Evolutionary conservation across 2,329 filamentous ascomycete species (phyloP), one percentile per base, ranked within the genome.

Genomic region (Aureobasidium sp.): DNA sequence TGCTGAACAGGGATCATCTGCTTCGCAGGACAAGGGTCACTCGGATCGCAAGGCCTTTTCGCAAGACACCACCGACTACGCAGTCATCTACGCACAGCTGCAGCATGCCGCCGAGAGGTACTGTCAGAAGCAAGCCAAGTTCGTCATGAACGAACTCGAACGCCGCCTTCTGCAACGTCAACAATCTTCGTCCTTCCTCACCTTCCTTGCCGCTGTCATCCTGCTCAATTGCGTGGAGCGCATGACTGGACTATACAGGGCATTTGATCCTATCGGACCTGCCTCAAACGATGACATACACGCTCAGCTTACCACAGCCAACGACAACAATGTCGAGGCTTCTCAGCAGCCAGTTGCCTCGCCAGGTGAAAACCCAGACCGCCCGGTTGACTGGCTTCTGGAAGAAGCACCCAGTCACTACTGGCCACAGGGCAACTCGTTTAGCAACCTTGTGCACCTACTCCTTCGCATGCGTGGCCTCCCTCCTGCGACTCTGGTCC

Each of bases 141-240:
- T 73, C 10, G 78, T 84, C 37, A 80, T 85, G 77, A 83, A 83
- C 64, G 82, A 85, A 63, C 76, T 86, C 1, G 84, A 86, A 68
- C 79, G 82, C 20, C 78, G 83, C n/a, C 72, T 86, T 5, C 75
- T 85, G 8, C 82, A 84, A 66, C 80, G 82, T 13, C 80, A 83
- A 67, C 80, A 83, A 69, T 79, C 78, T 26, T 81, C 79, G 57
- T 78, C 78, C 50, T 84, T 86, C 62, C 80, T 83, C 64, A 85
- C 82, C 0, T 85, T 84, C 68, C 71, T 86, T n/a, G 79, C 81
- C 5, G 78, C 82, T 0, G 75, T 86, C n/a, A 76, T 86, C 17
- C 73, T 86, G 0, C 73, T 86, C 27, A 82, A 80, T 63, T 84
- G 81, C 64, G 80, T 84, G 15, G 84, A 86, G 71, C 77, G 83